Evolutionary conservation across 2,329 filamentous ascomycete species (phyloP).

Genomic region (Endothia cerciana): DNA sequence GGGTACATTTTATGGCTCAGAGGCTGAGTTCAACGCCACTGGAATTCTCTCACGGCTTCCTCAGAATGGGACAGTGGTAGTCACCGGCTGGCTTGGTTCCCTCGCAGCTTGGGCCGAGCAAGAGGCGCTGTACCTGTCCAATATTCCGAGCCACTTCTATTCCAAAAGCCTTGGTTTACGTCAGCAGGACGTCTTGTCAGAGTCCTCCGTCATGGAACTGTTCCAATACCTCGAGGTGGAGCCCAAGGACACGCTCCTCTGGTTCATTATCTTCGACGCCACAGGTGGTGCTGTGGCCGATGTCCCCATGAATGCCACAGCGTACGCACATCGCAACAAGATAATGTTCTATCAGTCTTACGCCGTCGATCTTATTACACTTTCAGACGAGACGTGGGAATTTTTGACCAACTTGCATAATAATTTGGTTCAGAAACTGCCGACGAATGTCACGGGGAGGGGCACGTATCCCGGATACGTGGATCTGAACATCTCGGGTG

Average conservation of each 20-base stretch:
- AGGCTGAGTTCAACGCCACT: conserved; percentile 56
- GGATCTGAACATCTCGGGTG: conserved; percentile 50
- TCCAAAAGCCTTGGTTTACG: conserved; percentile 61
- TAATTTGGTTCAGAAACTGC: conserved; percentile 42
- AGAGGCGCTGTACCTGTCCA: conserved; percentile 51
- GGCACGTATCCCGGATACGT: conserved; percentile 68
- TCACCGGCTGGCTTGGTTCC: conserved; percentile 66
- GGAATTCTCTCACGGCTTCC: conserved; percentile 56
- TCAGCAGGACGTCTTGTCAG: conserved; percentile 50
- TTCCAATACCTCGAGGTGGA: conserved; percentile 57
- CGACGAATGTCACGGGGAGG: conserved; percentile 40
- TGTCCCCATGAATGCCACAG: conserved; percentile 57
- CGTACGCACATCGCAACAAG: conserved; percentile 67
- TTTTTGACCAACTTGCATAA: conserved; percentile 58
- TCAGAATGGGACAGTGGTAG: conserved; percentile 46
- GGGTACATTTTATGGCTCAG: conserved; percentile 64
- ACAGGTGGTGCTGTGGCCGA: conserved; percentile 64
- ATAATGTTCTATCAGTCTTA: conserved; percentile 68
- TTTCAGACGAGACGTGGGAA: conserved; percentile 49
- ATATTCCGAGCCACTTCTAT: conserved; percentile 56
- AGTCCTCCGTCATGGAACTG: conserved; percentile 49
- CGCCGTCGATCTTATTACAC: conserved; percentile 52
- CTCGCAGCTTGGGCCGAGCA: conserved; percentile 57
- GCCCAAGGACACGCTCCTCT: conserved; percentile 56
- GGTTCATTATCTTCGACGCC: conserved; percentile 67